Evolutionary conservation across 306 rosid genomes (phyloP), one percentile per base, ranked within the genome.

Genomic region (Cucurbita argyrosperma): DNA sequence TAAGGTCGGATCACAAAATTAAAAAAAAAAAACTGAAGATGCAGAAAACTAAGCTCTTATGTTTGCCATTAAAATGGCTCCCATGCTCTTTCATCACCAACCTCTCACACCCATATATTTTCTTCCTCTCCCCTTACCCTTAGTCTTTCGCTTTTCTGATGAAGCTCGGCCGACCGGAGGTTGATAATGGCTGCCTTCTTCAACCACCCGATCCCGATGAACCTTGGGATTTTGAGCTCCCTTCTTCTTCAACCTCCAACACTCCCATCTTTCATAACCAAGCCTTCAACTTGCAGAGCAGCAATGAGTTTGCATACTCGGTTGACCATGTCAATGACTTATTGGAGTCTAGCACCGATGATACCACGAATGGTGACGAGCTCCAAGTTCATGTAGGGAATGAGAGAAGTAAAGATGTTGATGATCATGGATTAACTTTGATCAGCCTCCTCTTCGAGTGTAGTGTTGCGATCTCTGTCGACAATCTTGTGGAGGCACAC

Each of bases 401-500:
- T 53, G 55, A 30, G 16, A 46, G 51, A 70, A 75, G 80, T 74
- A 43, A 43, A 23, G 79, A 18, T 50, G 56, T 59, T 35, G 82
- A 80, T 19, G 84, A 73, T 50, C 84, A 86, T 47, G 85, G 87
- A 45, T 72, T 90, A 51, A 79, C 74, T 80, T 80, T 90, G 9
- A 86, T 93, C 59, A 86, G 89, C 49, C 85, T 82, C 42, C 87
- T 93, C 38, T 82, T 90, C 68, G 94, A 93, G 69, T 89, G 92
- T 61, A 94, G 96, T 0, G 98, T 89, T 5, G 90, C 90, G 13
- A 90, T 93, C 52, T 93, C 98, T 0, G 84, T 90, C 4, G 97
- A 90, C 10, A 89, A 89, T 64, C 92, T 88, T 4, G 70, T 68
- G 10, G 96, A 89, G 65, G 97, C 97, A 0, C 94, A 88, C 38